Evolutionary conservation across 2,329 filamentous ascomycete genomes (phyloP).

Genomic region (Fusarium nanum): DNA sequence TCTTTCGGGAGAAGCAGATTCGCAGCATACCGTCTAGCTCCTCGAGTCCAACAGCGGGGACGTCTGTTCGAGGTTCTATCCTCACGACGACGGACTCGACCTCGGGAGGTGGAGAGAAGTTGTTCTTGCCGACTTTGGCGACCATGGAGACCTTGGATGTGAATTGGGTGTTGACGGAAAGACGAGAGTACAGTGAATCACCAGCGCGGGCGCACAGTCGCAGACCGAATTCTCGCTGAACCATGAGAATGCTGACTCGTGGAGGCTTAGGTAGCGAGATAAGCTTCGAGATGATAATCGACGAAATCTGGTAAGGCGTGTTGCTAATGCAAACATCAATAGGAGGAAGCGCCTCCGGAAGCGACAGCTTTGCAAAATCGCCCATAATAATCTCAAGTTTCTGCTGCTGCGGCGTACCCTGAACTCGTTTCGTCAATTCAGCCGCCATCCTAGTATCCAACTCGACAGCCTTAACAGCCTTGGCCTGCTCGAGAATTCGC

Average conservation of each 20-base stretch:
- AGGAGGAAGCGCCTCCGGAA: conserved; percentile 74
- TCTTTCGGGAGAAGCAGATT: conserved; percentile 80
- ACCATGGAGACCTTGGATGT: conserved; percentile 75
- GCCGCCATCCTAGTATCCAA: conserved; percentile 97
- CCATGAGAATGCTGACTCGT: conserved; percentile 90
- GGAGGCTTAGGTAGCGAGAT: conserved; percentile 85
- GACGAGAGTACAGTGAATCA: conserved; percentile 88
- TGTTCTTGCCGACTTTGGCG: conserved; percentile 95
- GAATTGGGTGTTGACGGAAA: conserved; percentile 94
- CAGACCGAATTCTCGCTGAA: conserved; percentile 94
- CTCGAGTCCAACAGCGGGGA: conserved; percentile 90
- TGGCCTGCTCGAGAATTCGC: conserved; percentile 87
- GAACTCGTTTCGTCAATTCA: conserved; percentile 92
- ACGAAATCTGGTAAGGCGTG: conserved; percentile 78
- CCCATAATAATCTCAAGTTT: conserved; percentile 89
- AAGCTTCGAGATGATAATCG: conserved; percentile 90
- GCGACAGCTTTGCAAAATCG: conserved; percentile 85
- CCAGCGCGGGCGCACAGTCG: conserved; percentile 88
- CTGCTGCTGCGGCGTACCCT: conserved; percentile 86
- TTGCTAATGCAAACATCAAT: conserved; percentile 86
- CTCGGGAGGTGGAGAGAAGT: conserved; percentile 93
- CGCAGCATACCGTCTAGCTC: conserved; percentile 93
- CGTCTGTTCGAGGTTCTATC: conserved; percentile 82
- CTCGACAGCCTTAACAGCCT: conserved; percentile 86
- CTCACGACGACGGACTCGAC: conserved; percentile 93